A percentile compares a stretch with the other conserved stretches of the same genome.
Evolutionary conservation across 2,329 filamentous ascomycete genomes (phyloP).

Genomic region (Drechslerella coelobrocha): DNA sequence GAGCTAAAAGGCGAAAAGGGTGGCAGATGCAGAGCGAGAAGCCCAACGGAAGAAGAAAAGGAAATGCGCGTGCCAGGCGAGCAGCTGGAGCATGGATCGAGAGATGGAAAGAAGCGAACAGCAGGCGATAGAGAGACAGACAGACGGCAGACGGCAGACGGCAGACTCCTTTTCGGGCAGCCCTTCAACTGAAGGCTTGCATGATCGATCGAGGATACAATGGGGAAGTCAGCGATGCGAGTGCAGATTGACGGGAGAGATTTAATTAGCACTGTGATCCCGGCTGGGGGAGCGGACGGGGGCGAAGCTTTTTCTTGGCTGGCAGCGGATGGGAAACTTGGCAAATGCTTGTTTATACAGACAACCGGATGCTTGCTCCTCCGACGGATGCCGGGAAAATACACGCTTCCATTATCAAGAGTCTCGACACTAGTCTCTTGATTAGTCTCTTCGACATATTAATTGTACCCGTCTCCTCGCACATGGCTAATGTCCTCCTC

Average conservation of each 20-base stretch:
- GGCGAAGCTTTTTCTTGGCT: conserved; percentile 51
- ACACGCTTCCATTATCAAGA: not conserved
- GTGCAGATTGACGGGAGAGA: not conserved
- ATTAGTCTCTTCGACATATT: too few relatives aligned
- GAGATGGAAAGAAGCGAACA: not conserved
- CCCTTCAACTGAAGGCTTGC: too few relatives aligned
- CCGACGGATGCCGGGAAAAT: conserved; percentile 20
- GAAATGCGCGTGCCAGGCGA: not conserved
- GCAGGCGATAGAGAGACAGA: not conserved
- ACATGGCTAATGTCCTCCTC: too few relatives aligned
- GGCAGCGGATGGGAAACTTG: conserved; percentile 51
- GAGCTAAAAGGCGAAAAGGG: conserved; percentile 16
- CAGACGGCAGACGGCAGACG: not conserved
- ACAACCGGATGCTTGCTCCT: not conserved
- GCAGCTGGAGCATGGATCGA: not conserved
- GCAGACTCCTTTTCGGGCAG: too few relatives aligned
- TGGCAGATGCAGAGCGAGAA: not conserved
- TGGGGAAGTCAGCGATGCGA: not conserved
- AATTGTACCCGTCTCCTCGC: too few relatives aligned
- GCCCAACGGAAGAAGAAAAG: not conserved
- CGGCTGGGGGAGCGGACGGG: conserved; percentile 28
- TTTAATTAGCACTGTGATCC: not conserved
- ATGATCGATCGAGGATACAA: not conserved
- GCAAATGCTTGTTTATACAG: conserved; percentile 51
- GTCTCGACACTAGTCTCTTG: too few relatives aligned